Evolutionary conservation across 768 basidiomycete species (phyloP).

Genomic region (Amanita pseudoporphyria): DNA sequence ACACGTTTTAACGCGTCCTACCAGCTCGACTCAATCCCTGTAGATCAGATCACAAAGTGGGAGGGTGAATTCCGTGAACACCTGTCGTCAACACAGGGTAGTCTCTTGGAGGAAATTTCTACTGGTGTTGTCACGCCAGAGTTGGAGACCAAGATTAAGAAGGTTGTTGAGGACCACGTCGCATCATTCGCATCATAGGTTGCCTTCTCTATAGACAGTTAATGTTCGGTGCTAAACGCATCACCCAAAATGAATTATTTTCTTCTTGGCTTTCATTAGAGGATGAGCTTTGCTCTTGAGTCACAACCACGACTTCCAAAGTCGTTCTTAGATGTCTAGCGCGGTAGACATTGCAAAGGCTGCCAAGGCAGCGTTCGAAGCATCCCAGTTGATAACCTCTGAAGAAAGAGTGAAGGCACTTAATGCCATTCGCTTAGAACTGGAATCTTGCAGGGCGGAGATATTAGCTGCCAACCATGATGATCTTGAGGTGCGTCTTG

Average conservation of each 20-base stretch:
- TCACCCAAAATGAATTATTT: constrained; percentile 23
- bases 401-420: constrained; percentile 66
- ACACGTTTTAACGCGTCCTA: constrained; percentile 3
- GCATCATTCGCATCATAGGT: constrained; percentile 58
- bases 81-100: constrained; percentile 60
- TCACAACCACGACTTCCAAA: constrained; percentile 5
- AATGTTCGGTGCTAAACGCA: constrained; percentile 12
- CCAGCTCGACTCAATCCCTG: constrained; percentile 89
- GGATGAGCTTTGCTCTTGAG: constrained; percentile 10
- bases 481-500: constrained; percentile 59
- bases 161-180: constrained; percentile 85
- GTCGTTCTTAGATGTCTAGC: constrained; percentile 8
- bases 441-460: constrained; percentile 52
- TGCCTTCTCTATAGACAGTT: constrained; percentile 21
- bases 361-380: constrained; percentile 79
- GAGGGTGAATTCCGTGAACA: constrained; percentile 88
- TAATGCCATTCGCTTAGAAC: constrained; percentile 52
- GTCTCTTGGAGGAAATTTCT: constrained; percentile 79
- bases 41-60: constrained; percentile 91
- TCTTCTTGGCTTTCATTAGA: background rate
- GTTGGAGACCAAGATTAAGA: constrained; percentile 92
- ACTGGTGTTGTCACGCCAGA: constrained; percentile 80
- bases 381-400: constrained; percentile 70
- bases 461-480: constrained; percentile 74
- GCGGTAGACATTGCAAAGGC: constrained; percentile 62